Conservation (phyloP, 2,329 filamentous ascomycete genomes). For the Alternaria brassicicola region DNA sequence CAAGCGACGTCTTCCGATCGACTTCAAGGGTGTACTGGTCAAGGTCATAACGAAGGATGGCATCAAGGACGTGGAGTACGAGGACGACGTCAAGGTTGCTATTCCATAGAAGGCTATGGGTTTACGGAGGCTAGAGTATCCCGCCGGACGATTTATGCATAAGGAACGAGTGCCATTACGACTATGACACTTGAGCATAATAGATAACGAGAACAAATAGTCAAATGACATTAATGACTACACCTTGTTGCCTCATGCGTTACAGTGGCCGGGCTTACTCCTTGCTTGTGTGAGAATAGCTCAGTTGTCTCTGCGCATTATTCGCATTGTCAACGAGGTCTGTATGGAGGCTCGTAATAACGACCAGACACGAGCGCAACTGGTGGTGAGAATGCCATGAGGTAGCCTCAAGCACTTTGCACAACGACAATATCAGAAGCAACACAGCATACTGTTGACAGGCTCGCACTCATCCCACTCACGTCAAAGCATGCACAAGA, state of each 20-base stretch:
- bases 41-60: constrained; percentile 97
- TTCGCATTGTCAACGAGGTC: neutral
- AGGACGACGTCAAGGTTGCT: constrained; percentile 76
- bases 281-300: neutral
- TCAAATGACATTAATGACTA: constrained; percentile 1
- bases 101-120: constrained; percentile 55
- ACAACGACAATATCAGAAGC: neutral
- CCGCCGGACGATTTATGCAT: constrained; percentile 9
- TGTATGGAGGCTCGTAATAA: neutral
- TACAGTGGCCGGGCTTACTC: neutral
- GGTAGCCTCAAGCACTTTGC: neutral
- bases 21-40: constrained; percentile 95
- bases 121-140: neutral
- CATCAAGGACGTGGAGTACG: constrained; percentile 81
- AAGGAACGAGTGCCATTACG: constrained; percentile 3
- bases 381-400: neutral
- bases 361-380: neutral
- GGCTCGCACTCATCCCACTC: neutral
- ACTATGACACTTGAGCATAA: constrained; percentile 7
- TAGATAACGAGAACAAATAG: neutral
- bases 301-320: neutral
- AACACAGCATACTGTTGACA: neutral
- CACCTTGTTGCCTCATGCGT: neutral
- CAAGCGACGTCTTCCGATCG: constrained; percentile 94
- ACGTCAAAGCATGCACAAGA: neutral